Evolutionary conservation across 208 protist genomes (phyloP), one percentile per base, ranked within the genome.

Genomic region (Leishmania amazonensis): DNA sequence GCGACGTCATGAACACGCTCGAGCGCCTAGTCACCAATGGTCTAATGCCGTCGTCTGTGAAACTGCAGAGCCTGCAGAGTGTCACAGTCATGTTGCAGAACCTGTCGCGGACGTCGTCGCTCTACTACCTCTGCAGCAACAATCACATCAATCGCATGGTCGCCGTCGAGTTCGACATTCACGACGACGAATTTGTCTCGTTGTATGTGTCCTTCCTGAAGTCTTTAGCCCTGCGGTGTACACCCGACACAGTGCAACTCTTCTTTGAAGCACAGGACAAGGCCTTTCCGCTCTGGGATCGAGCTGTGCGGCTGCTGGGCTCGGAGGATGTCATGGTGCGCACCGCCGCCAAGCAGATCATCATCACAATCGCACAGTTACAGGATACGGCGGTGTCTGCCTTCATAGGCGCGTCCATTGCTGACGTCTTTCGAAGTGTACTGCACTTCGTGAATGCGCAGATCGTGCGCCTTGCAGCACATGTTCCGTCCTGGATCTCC

Each of bases 131-230:
- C 13, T 96, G 93, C 86, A 96, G 92, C 83, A 96, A 96, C 84
- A 95, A 97, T 76, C 93, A 95, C 81, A 84, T 98, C 51, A 98
- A 98, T 72, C 87, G 89, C 51, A 95, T 98, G 79, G 94, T 98
- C 60, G 89, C 91, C 42, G 90, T 94, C 54, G 79, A 91, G 71
- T 78, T 96, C 70, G 88, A 96, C 76, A 88, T 90, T 57, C 88
- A 93, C 42, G 92, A 97, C 64, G 95, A 98, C 72, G 95, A 96
- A 79, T 85, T 98, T 8, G 77, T 95, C 31, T 91, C 92, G 13
- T 84, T 91, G 28, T 96, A 96, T 83, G 86, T 95, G 35, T 97
- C 93, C 8, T 98, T 98, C 74, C 85, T 98, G 47, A 96, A 96
- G 58, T 89, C 91, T 7, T 70, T 98, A n/a, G 91, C 94, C 1